Evolutionary conservation across 805 yeast genomes (phyloP), one percentile per base, ranked within the genome.

Genomic region (Wickerhamomyces chambardii): DNA sequence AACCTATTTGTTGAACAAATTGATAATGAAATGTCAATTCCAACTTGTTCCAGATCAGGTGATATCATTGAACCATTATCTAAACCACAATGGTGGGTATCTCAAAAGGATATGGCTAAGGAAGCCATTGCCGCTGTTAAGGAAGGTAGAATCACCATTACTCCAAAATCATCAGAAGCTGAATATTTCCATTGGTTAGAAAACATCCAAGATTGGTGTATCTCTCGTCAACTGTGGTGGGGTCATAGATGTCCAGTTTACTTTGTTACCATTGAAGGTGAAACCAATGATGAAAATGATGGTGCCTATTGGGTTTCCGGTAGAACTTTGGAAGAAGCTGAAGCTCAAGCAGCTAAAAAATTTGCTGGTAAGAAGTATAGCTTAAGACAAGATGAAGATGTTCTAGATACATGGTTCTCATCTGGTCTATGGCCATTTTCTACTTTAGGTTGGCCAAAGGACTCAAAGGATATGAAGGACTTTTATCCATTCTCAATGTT

Each of bases 81-180:
- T 65, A 92, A 92, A 67, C 98, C 98, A 42, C 98, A 92, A 68
- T 92, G 98, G 98, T 92, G 97, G 97, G 97, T 92, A 46, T 66
- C 84, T 41, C 96, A 89, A 65, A 71, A 70, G 51, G 84, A 78
- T 38, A 84, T 86, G 84, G 98, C 97, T 35, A 67, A 70, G 45
- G 86, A 73, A 40, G 96, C 95, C 38, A 78, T 89, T 48, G 69
- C 75, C 36, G 97, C 86, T 36, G 96, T 90, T 40, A 76, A 74
- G 60, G 68, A 70, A 27, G 97, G 97, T 45, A 75, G 77, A 35
- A 73, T 90, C 51, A 74, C 75, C 36, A 85, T 92, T 52, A 66
- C 78, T 36, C 98, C 98, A 48, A 81, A 83, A 62, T 67, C 89
- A 16, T 87, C 96, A 12, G 95, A 87, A 66, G 75, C 82, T 43